A percentile compares a stretch with the other conserved stretches of the same genome.
Evolutionary conservation across 2,329 filamentous ascomycete genomes (phyloP).

Genomic region (Neofusicoccum umdonicola): DNA sequence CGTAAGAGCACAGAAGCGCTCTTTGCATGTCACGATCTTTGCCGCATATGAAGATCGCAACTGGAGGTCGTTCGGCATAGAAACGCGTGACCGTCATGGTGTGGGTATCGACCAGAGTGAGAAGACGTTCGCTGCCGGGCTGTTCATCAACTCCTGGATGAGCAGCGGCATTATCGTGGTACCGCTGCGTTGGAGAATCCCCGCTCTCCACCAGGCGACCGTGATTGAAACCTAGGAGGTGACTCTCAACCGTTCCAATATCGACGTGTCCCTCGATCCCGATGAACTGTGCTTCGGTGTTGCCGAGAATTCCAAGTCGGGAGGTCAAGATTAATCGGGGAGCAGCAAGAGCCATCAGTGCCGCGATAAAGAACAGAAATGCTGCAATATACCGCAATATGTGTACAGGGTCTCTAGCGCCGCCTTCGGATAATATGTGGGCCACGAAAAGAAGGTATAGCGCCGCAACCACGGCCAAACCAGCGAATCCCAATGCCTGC

Average conservation of each 20-base stretch:
- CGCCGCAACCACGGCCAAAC: too few relatives aligned
- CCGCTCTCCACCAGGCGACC: constrained; percentile 24
- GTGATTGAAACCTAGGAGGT: constrained; percentile 32
- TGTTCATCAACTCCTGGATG: constrained; percentile 16
- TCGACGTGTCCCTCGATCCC: constrained; percentile 36
- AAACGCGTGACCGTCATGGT: constrained; percentile 41
- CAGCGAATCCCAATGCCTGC: too few relatives aligned
- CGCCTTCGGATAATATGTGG: too few relatives aligned
- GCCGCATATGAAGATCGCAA: constrained; percentile 38
- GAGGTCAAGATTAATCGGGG: background rate
- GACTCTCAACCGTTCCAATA: constrained; percentile 28
- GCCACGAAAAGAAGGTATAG: too few relatives aligned
- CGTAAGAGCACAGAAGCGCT: constrained; percentile 42
- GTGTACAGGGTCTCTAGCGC: too few relatives aligned
- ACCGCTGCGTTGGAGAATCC: background rate
- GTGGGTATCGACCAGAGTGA: constrained; percentile 42
- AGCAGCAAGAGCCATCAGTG: background rate
- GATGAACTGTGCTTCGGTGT: constrained; percentile 20
- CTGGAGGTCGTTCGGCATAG: constrained; percentile 32
- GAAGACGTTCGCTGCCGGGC: constrained; percentile 17
- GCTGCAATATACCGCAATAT: too few relatives aligned
- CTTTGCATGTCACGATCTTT: constrained; percentile 41
- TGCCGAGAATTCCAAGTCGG: background rate
- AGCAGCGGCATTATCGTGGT: constrained; percentile 26
- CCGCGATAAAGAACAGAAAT: background rate